Conservation (phyloP, 2,329 filamentous ascomycete genomes). For the Coniella vitis region DNA sequence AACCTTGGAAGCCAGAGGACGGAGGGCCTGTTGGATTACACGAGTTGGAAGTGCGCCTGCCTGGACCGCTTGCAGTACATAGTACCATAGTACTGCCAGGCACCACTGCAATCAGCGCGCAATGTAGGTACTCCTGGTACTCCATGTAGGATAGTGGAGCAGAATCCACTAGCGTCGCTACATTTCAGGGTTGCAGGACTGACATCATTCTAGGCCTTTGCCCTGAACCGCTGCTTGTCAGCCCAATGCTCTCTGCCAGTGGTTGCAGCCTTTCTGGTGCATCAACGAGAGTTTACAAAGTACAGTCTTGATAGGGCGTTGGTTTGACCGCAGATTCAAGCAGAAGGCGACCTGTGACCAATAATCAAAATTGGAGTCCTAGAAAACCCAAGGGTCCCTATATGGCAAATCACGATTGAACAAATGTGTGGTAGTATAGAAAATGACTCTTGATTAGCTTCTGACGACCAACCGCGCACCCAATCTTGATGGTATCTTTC, state of each 20-base stretch:
- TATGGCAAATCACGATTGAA: too few species aligned
- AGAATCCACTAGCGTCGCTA: neutral
- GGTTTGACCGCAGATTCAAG: too few species aligned
- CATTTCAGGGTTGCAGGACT: neutral
- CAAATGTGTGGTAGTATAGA: neutral
- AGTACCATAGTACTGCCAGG: too few species aligned
- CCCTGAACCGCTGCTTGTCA: conserved; percentile 3
- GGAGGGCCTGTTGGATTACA: neutral
- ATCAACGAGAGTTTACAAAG: too few species aligned
- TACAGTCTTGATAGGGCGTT: too few species aligned
- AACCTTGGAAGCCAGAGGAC: neutral
- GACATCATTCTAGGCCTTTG: neutral
- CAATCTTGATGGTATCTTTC: neutral
- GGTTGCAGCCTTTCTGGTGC: neutral
- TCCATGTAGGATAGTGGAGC: neutral
- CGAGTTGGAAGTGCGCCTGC: too few species aligned
- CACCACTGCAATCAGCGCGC: too few species aligned
- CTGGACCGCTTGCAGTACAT: neutral
- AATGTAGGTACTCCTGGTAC: too few species aligned
- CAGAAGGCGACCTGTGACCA: too few species aligned
- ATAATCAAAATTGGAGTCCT: too few species aligned
- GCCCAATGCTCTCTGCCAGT: neutral
- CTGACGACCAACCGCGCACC: too few species aligned
- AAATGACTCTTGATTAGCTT: too few species aligned
- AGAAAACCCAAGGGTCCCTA: neutral